Evolutionary conservation across 1,284 basidiomycete species (phyloP), one percentile per base, ranked within the genome.

Genomic region (Macrocystidia cucumis): DNA sequence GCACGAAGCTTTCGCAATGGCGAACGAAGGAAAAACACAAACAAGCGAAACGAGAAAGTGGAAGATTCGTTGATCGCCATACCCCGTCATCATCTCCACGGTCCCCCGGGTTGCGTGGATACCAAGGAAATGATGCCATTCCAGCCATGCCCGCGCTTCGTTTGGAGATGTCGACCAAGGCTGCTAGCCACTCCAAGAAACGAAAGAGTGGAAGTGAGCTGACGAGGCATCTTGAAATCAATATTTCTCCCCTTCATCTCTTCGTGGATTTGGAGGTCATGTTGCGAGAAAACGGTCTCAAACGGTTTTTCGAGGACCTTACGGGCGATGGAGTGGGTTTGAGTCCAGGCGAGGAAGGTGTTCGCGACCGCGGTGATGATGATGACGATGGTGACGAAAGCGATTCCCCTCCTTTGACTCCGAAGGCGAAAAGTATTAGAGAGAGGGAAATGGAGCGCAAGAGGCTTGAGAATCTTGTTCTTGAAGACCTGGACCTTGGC

Each of bases 231-330:
- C 35, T 70, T 4, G 59, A 67, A 19, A 44, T 74, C 27, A 50
- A 60, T 12, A 38, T 83, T 4, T 60, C 65, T 1, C 78, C 87
- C 1, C 47, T 90, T 4, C 88, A 90, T 48, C 29, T 85, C 9
- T 88, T 89, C 50, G 38, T 86, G 20, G 88, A 92, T 51, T 59
- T 88, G n/a, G 72, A 65, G 22, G 52, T 51, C 45, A 60, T 56
- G 31, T 59, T 62, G 46, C 64, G 54, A 35, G 62, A 45, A 35
- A 67, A 47, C 27, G 56, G 59, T 22, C 44, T 62, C 1, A 35
- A 67, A 21, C 44, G 49, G 2, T 74, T 71, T 42, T 27, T 72
- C 23, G n/a, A n/a, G n/a, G n/a, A n/a, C n/a, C n/a, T n/a, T n/a
- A n/a, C n/a, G n/a, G n/a, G n/a, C n/a, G 24, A 38, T 16, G 16